These are phyloP conservation scores for Centaurea solstitialis DNA, from an alignment of 129 eudicot genomes.

Conservation along the genomic window DNA sequence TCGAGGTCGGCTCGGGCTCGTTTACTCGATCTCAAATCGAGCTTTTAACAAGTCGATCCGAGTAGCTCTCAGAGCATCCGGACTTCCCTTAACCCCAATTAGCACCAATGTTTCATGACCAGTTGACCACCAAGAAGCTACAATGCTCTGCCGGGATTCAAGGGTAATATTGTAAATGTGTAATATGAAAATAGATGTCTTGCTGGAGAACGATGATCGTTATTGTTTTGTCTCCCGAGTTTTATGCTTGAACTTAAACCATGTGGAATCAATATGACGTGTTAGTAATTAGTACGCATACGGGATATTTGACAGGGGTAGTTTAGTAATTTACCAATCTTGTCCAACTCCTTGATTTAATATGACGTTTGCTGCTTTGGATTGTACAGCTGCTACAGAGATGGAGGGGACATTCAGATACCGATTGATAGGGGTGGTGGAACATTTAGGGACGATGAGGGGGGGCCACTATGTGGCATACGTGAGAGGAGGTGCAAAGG, in stretches of 20 bases:
- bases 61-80: too few relatives aligned
- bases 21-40: too few relatives aligned
- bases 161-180: too few relatives aligned
- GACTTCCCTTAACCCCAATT: too few relatives aligned
- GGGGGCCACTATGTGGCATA: conserved; percentile 91
- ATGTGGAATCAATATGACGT: background rate
- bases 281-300: background rate
- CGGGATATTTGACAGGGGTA: background rate
- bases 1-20: too few relatives aligned
- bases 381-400: conserved; percentile 33
- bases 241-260: background rate
- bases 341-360: background rate
- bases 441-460: conserved; percentile 74
- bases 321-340: background rate
- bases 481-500: conserved; percentile 51
- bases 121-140: too few relatives aligned
- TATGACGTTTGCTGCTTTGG: background rate
- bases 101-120: too few relatives aligned
- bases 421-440: conserved; percentile 77
- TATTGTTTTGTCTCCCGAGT: background rate
- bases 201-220: background rate
- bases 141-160: too few relatives aligned
- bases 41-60: too few relatives aligned
- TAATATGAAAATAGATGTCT: too few relatives aligned
- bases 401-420: conserved; percentile 35